These are phyloP conservation scores for Pezicula carpinea DNA, from an alignment of 2,329 filamentous ascomycete genomes.

Conservation along the genomic window DNA sequence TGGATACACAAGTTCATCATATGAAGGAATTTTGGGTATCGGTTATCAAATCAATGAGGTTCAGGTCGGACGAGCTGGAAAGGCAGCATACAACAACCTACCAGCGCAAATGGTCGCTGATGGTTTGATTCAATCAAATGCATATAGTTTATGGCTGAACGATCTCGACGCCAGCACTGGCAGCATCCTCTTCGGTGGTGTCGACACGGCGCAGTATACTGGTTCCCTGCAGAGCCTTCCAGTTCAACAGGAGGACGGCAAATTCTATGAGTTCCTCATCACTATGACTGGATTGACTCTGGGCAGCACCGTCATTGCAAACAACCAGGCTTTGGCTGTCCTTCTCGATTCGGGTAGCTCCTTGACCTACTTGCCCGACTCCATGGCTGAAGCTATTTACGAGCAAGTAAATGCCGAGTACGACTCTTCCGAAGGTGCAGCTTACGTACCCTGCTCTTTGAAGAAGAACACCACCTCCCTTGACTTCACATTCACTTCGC, in stretches of 20 bases:
- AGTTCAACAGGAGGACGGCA: constrained; percentile 48
- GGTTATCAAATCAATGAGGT: constrained; percentile 80
- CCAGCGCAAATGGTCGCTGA: constrained; percentile 59
- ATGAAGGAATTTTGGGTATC: constrained; percentile 78
- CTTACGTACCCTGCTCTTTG: constrained; percentile 58
- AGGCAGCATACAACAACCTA: constrained; percentile 60
- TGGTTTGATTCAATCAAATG: constrained; percentile 58
- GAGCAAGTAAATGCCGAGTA: constrained; percentile 54
- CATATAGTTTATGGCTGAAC: constrained; percentile 73
- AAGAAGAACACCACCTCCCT: constrained; percentile 37
- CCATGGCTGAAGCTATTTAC: constrained; percentile 50
- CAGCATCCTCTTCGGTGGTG: constrained; percentile 69
- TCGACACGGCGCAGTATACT: constrained; percentile 61
- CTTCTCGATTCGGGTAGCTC: constrained; percentile 69
- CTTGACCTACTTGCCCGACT: constrained; percentile 61
- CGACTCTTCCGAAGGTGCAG: constrained; percentile 44
- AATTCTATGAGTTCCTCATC: constrained; percentile 61
- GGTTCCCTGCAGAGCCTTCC: constrained; percentile 64
- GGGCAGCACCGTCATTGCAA: constrained; percentile 37
- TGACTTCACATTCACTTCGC: constrained; percentile 50
- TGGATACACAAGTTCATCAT: constrained; percentile 56
- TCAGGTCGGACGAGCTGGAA: constrained; percentile 53
- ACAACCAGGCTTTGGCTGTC: constrained; percentile 52
- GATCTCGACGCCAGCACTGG: constrained; percentile 62
- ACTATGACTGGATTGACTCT: constrained; percentile 57